phyloP scores from a whole-genome alignment of 1,284 basidiomycete species.

The Porodaedalea pini region DNA sequence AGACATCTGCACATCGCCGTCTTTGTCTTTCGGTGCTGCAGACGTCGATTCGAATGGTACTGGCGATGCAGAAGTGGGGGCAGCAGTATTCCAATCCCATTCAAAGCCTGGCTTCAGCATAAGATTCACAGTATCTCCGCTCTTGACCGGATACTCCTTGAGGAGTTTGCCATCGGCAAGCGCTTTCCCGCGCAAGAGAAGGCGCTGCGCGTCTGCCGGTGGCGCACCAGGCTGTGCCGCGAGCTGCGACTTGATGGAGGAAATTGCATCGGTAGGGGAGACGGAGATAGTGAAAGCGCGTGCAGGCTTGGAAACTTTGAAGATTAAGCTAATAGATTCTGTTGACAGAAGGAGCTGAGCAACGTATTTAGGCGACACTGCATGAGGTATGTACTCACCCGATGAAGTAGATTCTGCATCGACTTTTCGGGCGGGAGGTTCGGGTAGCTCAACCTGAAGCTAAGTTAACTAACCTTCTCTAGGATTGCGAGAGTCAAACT shows the following conservation, averaged over 20 bases:
- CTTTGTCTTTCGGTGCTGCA: conserved; percentile 8
- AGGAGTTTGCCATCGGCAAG: conserved; percentile 82
- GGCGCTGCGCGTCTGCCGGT: conserved; percentile 71
- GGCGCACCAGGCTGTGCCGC: conserved; percentile 61
- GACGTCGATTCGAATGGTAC: too few relatives aligned
- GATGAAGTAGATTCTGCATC: conserved; percentile 36
- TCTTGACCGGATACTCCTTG: conserved; percentile 80
- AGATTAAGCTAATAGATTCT: conserved; percentile 65
- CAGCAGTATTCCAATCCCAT: conserved; percentile 51
- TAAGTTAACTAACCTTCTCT: neutral
- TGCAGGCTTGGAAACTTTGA: conserved; percentile 90
- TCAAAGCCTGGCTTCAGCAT: conserved; percentile 75
- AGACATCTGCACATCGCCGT: conserved; percentile 23
- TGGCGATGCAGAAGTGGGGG: conserved; percentile 18
- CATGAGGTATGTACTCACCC: conserved; percentile 23
- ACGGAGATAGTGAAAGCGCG: conserved; percentile 64
- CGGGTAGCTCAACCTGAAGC: conserved; percentile 52
- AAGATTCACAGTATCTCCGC: conserved; percentile 78
- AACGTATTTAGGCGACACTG: neutral
- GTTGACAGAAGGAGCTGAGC: conserved; percentile 12
- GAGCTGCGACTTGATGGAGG: conserved; percentile 71
- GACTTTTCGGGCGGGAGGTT: conserved; percentile 49
- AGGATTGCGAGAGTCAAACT: neutral
- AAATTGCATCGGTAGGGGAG: conserved; percentile 74
- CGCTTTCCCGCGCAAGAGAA: conserved; percentile 89